Percentiles rank a stretch among this genome's conserved stretches.
Evolutionary conservation across 805 yeast genomes (phyloP).

Genomic region (Pichia gijzeniarum): DNA sequence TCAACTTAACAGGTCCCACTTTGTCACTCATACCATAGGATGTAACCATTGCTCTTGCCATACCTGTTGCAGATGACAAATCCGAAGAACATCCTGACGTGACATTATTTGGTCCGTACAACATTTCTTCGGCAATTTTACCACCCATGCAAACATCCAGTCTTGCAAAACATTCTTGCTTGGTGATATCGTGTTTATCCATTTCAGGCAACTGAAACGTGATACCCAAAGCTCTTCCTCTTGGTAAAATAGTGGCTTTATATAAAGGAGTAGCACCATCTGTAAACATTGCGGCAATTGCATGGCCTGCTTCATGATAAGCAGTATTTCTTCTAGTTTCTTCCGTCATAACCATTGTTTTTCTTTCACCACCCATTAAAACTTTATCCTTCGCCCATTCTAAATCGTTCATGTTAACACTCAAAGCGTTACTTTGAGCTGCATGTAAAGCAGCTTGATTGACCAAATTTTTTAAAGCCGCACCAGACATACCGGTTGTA

Average conservation of each 20-base stretch:
- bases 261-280: slow-evolving; percentile 92
- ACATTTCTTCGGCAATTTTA: slow-evolving; percentile 90
- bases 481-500: slow-evolving; percentile 98
- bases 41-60: slow-evolving; percentile 95
- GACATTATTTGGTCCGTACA: slow-evolving; percentile 86
- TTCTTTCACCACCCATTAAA: slow-evolving; percentile 95
- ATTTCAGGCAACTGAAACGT: slow-evolving; percentile 97
- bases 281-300: slow-evolving; percentile 93
- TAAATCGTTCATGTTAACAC: slow-evolving; percentile 85
- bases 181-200: slow-evolving; percentile 94
- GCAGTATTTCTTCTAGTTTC: slow-evolving; percentile 92
- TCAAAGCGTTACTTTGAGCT: slow-evolving; percentile 82
- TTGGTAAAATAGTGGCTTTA: slow-evolving; percentile 93
- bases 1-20: slow-evolving; percentile 85
- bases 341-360: slow-evolving; percentile 96
- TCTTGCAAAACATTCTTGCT: slow-evolving; percentile 81
- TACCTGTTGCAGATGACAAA: slow-evolving; percentile 79
- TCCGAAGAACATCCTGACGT: slow-evolving; percentile 96
- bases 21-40: slow-evolving; percentile 93
- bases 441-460: slow-evolving; percentile 98
- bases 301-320: slow-evolving; percentile 99
- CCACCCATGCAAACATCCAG: slow-evolving; percentile 99
- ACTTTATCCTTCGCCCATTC: slow-evolving; percentile 99
- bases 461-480: slow-evolving; percentile 89
- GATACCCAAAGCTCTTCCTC: slow-evolving; percentile 95